Percentiles rank a stretch among this genome's conserved stretches.
phyloP scores from a whole-genome alignment of 352 stramenopile genomes.

The Globisporangium middletonii region DNA sequence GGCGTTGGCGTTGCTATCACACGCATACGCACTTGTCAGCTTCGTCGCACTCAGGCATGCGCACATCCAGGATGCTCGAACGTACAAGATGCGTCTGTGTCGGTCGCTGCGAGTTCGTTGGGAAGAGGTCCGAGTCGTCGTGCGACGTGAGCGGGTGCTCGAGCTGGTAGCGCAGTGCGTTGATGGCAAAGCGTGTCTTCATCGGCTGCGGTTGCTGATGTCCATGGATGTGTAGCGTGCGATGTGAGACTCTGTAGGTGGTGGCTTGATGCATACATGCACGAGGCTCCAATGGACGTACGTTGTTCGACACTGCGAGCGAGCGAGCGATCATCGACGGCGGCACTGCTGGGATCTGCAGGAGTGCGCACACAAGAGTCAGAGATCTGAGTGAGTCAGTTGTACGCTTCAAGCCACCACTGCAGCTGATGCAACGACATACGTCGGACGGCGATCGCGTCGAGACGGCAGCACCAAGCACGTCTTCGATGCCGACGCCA shows the following conservation, averaged over 20 bases:
- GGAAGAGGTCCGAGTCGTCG: constrained; percentile 57
- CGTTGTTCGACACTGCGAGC: constrained; percentile 27
- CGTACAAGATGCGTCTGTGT: constrained; percentile 49
- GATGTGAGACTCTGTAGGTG: background rate
- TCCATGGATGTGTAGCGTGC: constrained; percentile 1
- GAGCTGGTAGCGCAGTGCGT: constrained; percentile 69
- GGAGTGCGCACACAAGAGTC: background rate
- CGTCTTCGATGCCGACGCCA: constrained; percentile 63
- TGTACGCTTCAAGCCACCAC: background rate
- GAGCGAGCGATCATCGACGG: constrained; percentile 44
- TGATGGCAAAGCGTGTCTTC: constrained; percentile 53
- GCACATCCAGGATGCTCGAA: background rate
- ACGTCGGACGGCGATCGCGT: constrained; percentile 23
- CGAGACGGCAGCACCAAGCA: constrained; percentile 22
- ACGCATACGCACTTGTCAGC: background rate
- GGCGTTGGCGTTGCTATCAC: constrained; percentile 40
- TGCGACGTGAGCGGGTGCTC: constrained; percentile 75
- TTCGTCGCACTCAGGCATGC: background rate
- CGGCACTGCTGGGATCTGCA: constrained; percentile 45
- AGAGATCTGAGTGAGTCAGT: background rate
- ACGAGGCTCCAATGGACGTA: background rate
- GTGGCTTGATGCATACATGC: background rate
- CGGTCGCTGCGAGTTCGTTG: constrained; percentile 33
- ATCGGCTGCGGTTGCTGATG: constrained; percentile 13
- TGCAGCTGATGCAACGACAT: background rate